Evolutionary conservation across 2,329 filamentous ascomycete species (phyloP).

Genomic region (Fusarium luffae): DNA sequence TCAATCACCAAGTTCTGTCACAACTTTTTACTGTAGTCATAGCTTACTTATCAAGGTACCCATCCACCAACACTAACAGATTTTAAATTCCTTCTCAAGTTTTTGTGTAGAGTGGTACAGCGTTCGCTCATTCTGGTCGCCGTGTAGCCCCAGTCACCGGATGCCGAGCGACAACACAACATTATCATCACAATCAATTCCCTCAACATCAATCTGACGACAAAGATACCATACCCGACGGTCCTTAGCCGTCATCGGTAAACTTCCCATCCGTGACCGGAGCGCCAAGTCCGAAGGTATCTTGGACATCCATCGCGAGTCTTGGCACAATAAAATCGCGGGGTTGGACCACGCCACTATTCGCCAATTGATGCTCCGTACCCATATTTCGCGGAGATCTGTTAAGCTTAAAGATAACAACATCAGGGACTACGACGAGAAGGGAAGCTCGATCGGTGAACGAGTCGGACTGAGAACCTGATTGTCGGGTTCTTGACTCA

Average conservation of each 20-base stretch:
- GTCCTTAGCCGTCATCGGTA: background rate
- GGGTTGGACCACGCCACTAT: background rate
- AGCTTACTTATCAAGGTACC: no score
- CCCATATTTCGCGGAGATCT: conserved; percentile 3
- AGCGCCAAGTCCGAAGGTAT: background rate
- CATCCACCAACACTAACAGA: no score
- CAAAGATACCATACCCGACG: fast-evolving
- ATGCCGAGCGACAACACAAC: no score
- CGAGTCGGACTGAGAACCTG: background rate
- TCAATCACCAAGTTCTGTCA: no score
- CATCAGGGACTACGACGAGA: background rate
- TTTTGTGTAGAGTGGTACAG: background rate
- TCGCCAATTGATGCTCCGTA: background rate
- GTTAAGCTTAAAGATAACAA: conserved; percentile 1
- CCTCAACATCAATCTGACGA: background rate
- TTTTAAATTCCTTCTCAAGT: no score
- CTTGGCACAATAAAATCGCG: background rate
- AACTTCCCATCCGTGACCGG: background rate
- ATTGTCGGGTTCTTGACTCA: background rate
- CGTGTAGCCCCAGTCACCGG: background rate
- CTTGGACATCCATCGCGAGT: background rate
- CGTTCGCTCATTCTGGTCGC: background rate
- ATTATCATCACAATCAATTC: background rate
- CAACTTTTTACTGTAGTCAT: fast-evolving
- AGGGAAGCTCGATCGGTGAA: background rate